These are phyloP conservation scores for Vanrija pseudolonga DNA, from an alignment of 1,284 basidiomycete genomes.

Conservation along the genomic window DNA sequence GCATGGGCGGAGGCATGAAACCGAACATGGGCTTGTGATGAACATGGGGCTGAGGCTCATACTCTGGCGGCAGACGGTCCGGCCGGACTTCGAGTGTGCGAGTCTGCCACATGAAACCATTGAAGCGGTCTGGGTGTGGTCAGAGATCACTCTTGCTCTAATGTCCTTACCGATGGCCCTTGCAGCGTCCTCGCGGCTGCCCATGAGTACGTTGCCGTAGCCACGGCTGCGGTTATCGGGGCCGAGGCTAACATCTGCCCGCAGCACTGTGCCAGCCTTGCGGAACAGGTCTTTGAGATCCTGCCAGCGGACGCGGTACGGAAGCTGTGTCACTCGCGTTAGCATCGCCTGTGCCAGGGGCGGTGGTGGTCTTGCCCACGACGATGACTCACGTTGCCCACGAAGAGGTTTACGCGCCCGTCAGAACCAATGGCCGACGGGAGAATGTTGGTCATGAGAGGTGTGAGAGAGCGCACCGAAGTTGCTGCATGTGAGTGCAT, in stretches of 20 bases:
- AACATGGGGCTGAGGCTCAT: slow-evolving; percentile 53
- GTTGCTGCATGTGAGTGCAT: slow-evolving; percentile 4
- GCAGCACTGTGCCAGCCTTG: slow-evolving; percentile 86
- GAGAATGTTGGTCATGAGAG: slow-evolving; percentile 48
- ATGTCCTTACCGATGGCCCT: slow-evolving; percentile 61
- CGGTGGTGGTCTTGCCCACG: background rate
- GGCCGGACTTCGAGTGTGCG: slow-evolving; percentile 82
- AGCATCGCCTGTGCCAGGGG: background rate
- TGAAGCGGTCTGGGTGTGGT: slow-evolving; percentile 58
- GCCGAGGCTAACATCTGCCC: slow-evolving; percentile 88
- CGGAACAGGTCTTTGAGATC: slow-evolving; percentile 97
- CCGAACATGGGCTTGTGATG: slow-evolving; percentile 25
- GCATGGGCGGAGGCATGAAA: slow-evolving; percentile 13
- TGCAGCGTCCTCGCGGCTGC: slow-evolving; percentile 85
- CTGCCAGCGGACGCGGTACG: slow-evolving; percentile 91
- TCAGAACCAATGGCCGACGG: slow-evolving; percentile 54
- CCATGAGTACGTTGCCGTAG: slow-evolving; percentile 88
- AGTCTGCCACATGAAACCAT: slow-evolving; percentile 88
- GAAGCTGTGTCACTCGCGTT: slow-evolving; percentile 59
- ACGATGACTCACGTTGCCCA: slow-evolving; percentile 71
- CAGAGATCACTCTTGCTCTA: background rate
- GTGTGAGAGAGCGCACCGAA: slow-evolving; percentile 36
- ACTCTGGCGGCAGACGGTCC: slow-evolving; percentile 64
- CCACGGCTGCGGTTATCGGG: slow-evolving; percentile 89
- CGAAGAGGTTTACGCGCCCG: slow-evolving; percentile 83